These are phyloP conservation scores for Tephrocybe rancida DNA, from an alignment of 768 basidiomycete species.

Conservation along the genomic window DNA sequence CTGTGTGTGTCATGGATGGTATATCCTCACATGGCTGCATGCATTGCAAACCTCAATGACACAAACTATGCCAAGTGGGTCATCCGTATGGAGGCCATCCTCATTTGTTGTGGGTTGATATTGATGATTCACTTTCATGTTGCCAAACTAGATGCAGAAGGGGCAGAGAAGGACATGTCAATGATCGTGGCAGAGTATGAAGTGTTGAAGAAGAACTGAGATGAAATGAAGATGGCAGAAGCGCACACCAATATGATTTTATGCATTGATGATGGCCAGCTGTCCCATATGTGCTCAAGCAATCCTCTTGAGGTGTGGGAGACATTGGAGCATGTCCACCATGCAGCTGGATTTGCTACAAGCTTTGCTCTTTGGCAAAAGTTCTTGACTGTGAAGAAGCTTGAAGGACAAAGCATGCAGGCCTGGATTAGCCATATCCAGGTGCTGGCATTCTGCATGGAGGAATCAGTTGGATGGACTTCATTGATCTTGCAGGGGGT, in stretches of 20 bases:
- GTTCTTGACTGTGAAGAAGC: slow-evolving; percentile 26
- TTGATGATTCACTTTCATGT: slow-evolving; percentile 9
- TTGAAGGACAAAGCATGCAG: slow-evolving; percentile 20
- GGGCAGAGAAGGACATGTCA: slow-evolving; percentile 1
- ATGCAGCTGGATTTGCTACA: slow-evolving; percentile 25
- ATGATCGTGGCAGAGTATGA: slow-evolving; percentile 3
- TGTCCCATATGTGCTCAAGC: slow-evolving; percentile 23
- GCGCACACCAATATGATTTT: slow-evolving; percentile 27
- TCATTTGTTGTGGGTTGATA: slow-evolving; percentile 15
- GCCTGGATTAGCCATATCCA: slow-evolving; percentile 23
- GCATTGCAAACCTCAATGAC: slow-evolving; percentile 20
- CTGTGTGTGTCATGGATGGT: no score
- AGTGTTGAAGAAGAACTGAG: slow-evolving; percentile 2
- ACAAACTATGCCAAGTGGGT: slow-evolving; percentile 25
- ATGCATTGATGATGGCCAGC: slow-evolving; percentile 25
- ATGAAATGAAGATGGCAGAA: slow-evolving; percentile 22
- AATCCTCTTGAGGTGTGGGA: slow-evolving; percentile 28
- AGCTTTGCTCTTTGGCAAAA: slow-evolving; percentile 20
- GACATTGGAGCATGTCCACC: slow-evolving; percentile 22
- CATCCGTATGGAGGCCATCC: slow-evolving; percentile 2
- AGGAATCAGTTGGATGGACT: no score
- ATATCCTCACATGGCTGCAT: no score
- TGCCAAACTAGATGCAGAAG: slow-evolving; percentile 4
- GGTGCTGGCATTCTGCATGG: not conserved
- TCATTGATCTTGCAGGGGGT: no score